Evolutionary conservation across 306 rosid species (phyloP), one percentile per base, ranked within the genome.

Genomic region (Gillenia trifoliata): DNA sequence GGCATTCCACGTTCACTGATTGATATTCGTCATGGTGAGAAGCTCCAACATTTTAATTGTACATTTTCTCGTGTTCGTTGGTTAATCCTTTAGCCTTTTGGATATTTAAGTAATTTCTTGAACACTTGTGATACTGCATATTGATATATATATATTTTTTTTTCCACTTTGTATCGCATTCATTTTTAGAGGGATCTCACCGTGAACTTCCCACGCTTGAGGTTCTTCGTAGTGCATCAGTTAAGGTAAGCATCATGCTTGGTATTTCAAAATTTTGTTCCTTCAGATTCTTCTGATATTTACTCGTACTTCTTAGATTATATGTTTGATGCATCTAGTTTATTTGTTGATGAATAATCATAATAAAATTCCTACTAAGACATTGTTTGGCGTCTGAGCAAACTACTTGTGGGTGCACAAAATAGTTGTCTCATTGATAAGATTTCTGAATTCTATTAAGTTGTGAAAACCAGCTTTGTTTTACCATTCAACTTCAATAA

Each of bases 1-100:
- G 90, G 92, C 71, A 81, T 94, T 68, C 99, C 97, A 12, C 90
- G 96, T 55, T 77, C 76, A 79, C 80, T 94, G 75, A 84, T 94
- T 80, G 97, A 94, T 86, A 74, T 90, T 82, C 95, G 96, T 36
- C 99, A 92, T 52, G 99, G 99, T 94, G 73, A 82, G 83, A 43
- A 64, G 59, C 43, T 52, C 68, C 62, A n/a, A 38, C 47, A 11
- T 45, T 74, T 49, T 34, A 22, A 29, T 59, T 5, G 19, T 33
- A 10, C 17, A 25, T 74, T 56, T n/a, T 70, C 11, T n/a, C n/a
- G n/a, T 12, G 64, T 70, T 34, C 9, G 1, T 11, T 40, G 34
- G 2, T 64, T 55, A n/a, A 25, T 2, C 52, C 17, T 64, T 71
- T 19, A 9, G 68, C 20, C 57, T n/a, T 17, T 10, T 40, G 64